Evolutionary conservation across 495 filamentous ascomycete genomes (phyloP).

Genomic region (Penicillium psychrofluorescens): DNA sequence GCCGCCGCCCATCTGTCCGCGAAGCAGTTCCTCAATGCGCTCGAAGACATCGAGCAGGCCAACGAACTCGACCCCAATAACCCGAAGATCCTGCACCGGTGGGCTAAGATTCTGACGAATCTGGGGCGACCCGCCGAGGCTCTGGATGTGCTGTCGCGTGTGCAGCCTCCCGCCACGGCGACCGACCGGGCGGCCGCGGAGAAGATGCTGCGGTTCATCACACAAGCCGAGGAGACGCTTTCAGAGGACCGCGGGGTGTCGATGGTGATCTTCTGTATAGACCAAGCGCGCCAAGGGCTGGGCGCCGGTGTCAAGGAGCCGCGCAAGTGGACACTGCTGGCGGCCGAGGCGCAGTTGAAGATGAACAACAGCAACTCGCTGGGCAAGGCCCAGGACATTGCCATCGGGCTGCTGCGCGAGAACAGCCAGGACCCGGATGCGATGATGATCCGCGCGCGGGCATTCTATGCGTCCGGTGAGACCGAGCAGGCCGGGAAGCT

Average conservation of each 20-base stretch:
- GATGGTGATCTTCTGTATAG: slow-evolving; percentile 86
- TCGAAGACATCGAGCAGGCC: slow-evolving; percentile 77
- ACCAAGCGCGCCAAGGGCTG: slow-evolving; percentile 75
- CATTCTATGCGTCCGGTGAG: slow-evolving; percentile 84
- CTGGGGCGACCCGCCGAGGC: slow-evolving; percentile 82
- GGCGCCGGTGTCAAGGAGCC: slow-evolving; percentile 68
- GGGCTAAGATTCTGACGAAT: slow-evolving; percentile 81
- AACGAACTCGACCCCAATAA: slow-evolving; percentile 76
- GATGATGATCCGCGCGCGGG: slow-evolving; percentile 78
- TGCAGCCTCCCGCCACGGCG: slow-evolving; percentile 62
- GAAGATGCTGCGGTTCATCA: slow-evolving; percentile 77
- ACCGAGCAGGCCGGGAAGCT: slow-evolving; percentile 92
- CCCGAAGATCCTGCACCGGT: slow-evolving; percentile 76
- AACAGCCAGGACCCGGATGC: slow-evolving; percentile 93
- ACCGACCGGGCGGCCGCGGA: slow-evolving; percentile 75
- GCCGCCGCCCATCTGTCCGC: slow-evolving; percentile 89
- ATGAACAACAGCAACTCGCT: slow-evolving; percentile 85
- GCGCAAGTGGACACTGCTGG: slow-evolving; percentile 87
- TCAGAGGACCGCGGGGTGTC: slow-evolving; percentile 66
- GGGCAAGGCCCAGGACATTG: slow-evolving; percentile 86
- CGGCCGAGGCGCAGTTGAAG: slow-evolving; percentile 89
- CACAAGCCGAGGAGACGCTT: slow-evolving; percentile 71
- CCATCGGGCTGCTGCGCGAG: slow-evolving; percentile 73
- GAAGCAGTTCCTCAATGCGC: slow-evolving; percentile 64
- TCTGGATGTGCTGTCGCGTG: slow-evolving; percentile 60